Percentiles rank a stretch among this genome's conserved stretches.
These are phyloP conservation scores for Tulasnella sp. DNA, from an alignment of 768 basidiomycete genomes.

Conservation along the genomic window DNA sequence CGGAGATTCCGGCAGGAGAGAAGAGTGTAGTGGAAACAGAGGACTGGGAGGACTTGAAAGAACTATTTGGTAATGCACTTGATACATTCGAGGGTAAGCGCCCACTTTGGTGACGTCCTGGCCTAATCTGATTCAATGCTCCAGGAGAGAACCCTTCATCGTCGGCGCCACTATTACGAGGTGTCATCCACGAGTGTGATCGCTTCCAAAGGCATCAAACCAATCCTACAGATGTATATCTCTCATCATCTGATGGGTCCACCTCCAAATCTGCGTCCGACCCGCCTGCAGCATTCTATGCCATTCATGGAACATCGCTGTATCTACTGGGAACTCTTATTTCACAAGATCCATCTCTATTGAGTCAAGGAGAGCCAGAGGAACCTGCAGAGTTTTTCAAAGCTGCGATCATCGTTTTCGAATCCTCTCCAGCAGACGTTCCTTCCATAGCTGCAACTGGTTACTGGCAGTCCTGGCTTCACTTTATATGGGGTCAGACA, in stretches of 20 bases:
- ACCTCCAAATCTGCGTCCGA: constrained; percentile 26
- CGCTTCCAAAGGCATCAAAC: constrained; percentile 42
- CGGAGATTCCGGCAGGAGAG: too few species aligned
- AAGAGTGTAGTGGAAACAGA: constrained; percentile 22
- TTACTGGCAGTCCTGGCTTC: constrained; percentile 31
- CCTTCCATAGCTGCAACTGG: constrained; percentile 22
- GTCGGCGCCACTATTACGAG: constrained; percentile 43
- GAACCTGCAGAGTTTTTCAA: constrained; percentile 46
- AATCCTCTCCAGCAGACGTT: constrained; percentile 21
- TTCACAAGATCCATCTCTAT: constrained; percentile 37
- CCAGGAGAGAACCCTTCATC: constrained; percentile 3
- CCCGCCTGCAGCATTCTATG: constrained; percentile 51
- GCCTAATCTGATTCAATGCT: constrained; percentile 11
- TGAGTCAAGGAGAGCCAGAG: constrained; percentile 42
- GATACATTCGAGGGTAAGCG: constrained; percentile 46
- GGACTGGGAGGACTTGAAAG: constrained; percentile 58
- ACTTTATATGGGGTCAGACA: not conserved
- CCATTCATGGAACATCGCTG: constrained; percentile 48
- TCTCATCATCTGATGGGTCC: constrained; percentile 16
- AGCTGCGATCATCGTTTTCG: constrained; percentile 57
- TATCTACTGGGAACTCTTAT: constrained; percentile 53
- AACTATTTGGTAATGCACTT: constrained; percentile 43
- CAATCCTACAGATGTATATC: constrained; percentile 44
- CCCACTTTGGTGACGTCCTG: constrained; percentile 12
- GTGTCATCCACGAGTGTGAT: constrained; percentile 54